Evolutionary conservation across 1,284 basidiomycete species (phyloP), one percentile per base, ranked within the genome.

Genomic region (Ceratobasidium sp.): DNA sequence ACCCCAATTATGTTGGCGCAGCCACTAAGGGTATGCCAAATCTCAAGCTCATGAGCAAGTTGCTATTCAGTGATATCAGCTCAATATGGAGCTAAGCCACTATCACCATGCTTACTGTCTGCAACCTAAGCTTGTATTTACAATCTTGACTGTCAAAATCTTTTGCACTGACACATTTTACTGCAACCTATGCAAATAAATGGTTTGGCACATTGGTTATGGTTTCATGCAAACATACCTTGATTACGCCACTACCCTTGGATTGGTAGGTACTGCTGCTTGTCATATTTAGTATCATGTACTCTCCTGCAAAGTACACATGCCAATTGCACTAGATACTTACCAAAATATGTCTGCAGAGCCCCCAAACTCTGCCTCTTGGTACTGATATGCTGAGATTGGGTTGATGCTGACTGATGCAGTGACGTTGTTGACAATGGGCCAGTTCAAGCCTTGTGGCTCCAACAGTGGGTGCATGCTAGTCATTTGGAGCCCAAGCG

Each of bases 11-110:
- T 47, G 27, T 68, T 49, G 2, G 12, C 31, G 6, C 53, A n/a
- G 3, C 15, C 32, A 22, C 50, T 45, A 6, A 68, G 42, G 2
- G 52, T 20, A 38, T 47, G 53, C 65, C 65, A 68, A 3, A 68
- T 35, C n/a, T 57, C 53, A 22, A 68, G 42, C 43, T 68, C 65
- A 17, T 54, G 65, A 15, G 43, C 10, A 13, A 68, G 34, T 50
- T 68, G 56, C 65, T 68, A 45, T 31, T 17, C 22, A 43, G 27
- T 43, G 32, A 29, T 32, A 3, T 25, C n/a, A 25, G 25, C 3
- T 40, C 2, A 42, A 25, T 27, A 8, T 17, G 27, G 25, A 8
- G 4, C 25, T 4, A 2, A 40, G 7, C 15, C 40, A 13, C 6
- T n/a, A 45, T 13, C 2, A 17, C 34, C 10, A 50, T 7, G 10